Percentiles rank a stretch among this genome's conserved stretches.
phyloP scores from a whole-genome alignment of 2,329 filamentous ascomycete species.

The Lasiodiplodia gonubiensis region DNA sequence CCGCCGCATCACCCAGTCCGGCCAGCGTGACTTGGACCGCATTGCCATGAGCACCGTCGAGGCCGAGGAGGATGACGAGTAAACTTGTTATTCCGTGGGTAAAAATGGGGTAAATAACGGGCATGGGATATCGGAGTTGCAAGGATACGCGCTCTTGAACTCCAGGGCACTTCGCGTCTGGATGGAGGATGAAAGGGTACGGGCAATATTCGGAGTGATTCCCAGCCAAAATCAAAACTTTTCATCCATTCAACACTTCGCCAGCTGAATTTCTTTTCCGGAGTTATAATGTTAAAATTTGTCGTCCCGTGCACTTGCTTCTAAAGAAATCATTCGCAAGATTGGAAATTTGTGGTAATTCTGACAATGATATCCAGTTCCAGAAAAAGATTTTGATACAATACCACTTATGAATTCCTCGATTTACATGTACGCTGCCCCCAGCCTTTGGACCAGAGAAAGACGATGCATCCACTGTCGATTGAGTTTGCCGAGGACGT shows the following conservation, averaged over 20 bases:
- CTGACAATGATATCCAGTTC: background rate
- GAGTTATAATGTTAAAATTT: too few species aligned
- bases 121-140: conserved; percentile 21
- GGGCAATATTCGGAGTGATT: conserved; percentile 19
- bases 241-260: conserved; percentile 8
- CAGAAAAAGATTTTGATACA: background rate
- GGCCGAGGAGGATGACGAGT: conserved; percentile 54
- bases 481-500: conserved; percentile 35
- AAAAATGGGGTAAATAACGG: conserved; percentile 20
- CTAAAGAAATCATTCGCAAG: background rate
- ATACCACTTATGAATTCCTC: background rate
- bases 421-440: background rate
- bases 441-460: conserved; percentile 5
- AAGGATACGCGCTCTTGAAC: conserved; percentile 15
- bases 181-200: conserved; percentile 23
- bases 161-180: conserved; percentile 16
- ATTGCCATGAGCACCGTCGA: conserved; percentile 59
- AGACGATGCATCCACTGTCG: conserved; percentile 32
- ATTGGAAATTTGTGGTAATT: background rate
- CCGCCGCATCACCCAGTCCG: conserved; percentile 95
- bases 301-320: background rate
- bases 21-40: conserved; percentile 98
- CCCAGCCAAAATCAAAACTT: conserved; percentile 23
- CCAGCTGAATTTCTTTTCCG: background rate
- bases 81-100: conserved; percentile 16